These are phyloP conservation scores for Circinella umbellata DNA, from an alignment of 371 early-diverging fungal species.

Conservation along the genomic window DNA sequence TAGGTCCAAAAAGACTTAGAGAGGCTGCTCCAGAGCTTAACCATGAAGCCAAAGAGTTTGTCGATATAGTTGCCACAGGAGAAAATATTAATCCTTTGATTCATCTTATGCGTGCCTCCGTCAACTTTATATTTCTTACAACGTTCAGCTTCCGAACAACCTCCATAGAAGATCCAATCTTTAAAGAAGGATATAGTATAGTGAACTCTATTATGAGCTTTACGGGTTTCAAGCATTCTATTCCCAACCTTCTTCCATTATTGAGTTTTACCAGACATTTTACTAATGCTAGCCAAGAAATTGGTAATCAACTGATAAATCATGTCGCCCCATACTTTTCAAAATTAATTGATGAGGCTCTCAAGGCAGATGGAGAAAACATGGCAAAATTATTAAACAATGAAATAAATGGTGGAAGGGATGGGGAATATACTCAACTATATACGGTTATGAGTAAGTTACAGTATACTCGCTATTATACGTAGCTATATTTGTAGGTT, in stretches of 20 bases:
- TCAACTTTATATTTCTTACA: constrained; percentile 1
- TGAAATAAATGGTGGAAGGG: background rate
- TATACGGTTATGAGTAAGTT: background rate
- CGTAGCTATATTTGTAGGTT: too few species aligned
- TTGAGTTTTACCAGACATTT: constrained; percentile 1
- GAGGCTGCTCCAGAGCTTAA: background rate
- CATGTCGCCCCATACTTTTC: background rate
- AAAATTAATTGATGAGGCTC: background rate
- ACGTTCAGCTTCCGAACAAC: background rate
- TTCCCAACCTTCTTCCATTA: constrained; percentile 19
- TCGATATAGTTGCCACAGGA: background rate
- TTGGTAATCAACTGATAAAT: background rate
- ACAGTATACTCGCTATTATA: background rate
- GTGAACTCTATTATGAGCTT: constrained; percentile 3
- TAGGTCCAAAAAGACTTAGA: background rate
- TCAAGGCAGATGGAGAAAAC: background rate
- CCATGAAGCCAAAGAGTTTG: too few species aligned
- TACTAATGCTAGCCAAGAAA: background rate
- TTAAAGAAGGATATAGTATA: background rate
- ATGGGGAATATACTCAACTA: background rate
- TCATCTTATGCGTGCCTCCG: background rate
- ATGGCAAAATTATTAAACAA: background rate
- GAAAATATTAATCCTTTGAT: background rate
- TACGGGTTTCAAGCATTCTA: constrained; percentile 8
- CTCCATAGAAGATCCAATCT: constrained; percentile 18